These are phyloP conservation scores for Boletus vinaceobasis DNA, from an alignment of 768 basidiomycete genomes.

Conservation along the genomic window DNA sequence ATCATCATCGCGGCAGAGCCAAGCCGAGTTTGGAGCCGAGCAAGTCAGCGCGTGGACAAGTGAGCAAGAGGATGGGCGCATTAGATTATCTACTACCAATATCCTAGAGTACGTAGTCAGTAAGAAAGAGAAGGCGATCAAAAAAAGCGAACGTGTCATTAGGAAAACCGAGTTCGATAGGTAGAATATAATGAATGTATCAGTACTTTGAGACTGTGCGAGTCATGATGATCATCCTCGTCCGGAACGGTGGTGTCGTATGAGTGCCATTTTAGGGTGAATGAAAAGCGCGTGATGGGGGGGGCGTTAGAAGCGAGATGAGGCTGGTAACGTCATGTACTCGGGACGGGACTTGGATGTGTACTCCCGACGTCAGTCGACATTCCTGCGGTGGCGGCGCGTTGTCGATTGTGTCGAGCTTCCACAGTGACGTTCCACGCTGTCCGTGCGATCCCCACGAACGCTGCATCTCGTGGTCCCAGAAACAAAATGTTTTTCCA, in stretches of 20 bases:
- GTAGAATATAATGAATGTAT: constrained; percentile 9
- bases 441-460: constrained; percentile 50
- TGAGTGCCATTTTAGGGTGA: constrained; percentile 23
- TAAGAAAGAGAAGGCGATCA: background rate
- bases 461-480: constrained; percentile 42
- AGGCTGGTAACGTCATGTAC: constrained; percentile 19
- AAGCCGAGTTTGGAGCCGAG: background rate
- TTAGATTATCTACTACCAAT: constrained; percentile 22
- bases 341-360: constrained; percentile 9
- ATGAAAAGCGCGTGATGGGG: constrained; percentile 20
- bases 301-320: constrained; percentile 6
- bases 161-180: constrained; percentile 17
- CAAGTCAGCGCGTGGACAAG: background rate
- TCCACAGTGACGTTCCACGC: constrained; percentile 78
- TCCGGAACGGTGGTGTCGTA: constrained; percentile 25
- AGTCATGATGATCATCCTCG: constrained; percentile 34
- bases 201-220: background rate
- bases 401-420: constrained; percentile 39
- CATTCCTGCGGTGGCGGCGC: constrained; percentile 2
- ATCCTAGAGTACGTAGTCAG: constrained; percentile 4
- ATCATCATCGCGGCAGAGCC: too few species aligned
- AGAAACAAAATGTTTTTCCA: constrained; percentile 63
- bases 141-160: constrained; percentile 18
- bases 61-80: background rate
- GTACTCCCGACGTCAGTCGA: constrained; percentile 12